Conservation (phyloP, 371 early-diverging fungal genomes). For the Dichotomocladium elegans region DNA sequence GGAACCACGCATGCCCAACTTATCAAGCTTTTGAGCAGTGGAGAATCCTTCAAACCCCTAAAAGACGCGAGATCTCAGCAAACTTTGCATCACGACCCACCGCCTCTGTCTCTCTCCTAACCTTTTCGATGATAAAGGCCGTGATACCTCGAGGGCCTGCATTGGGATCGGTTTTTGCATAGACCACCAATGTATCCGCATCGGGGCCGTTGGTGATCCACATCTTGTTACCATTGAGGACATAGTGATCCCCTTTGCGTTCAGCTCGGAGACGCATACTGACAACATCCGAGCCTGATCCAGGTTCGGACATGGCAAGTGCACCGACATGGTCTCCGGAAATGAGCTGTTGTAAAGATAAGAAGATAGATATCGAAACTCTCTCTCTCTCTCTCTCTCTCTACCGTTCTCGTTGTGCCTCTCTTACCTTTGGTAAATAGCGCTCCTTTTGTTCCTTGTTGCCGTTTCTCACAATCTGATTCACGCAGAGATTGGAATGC, state of each 20-base stretch:
- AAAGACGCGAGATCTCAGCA: no score
- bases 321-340: constrained; percentile 92
- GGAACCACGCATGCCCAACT: constrained; percentile 96
- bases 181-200: constrained; percentile 90
- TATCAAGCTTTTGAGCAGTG: constrained; percentile 88
- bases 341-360: constrained; percentile 53
- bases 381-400: no score
- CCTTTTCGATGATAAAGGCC: constrained; percentile 92
- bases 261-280: constrained; percentile 90
- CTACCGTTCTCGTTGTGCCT: no score
- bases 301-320: constrained; percentile 94
- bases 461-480: constrained; percentile 94
- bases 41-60: constrained; percentile 75
- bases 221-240: constrained; percentile 87
- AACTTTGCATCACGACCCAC: no score
- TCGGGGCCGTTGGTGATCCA: constrained; percentile 99
- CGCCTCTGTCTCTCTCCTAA: no score
- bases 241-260: constrained; percentile 76
- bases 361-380: background rate
- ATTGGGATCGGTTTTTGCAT: constrained; percentile 86
- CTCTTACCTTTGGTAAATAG: constrained; percentile 82
- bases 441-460: constrained; percentile 86
- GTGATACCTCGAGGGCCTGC: constrained; percentile 89
- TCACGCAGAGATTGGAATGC: constrained; percentile 96
- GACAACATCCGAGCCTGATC: constrained; percentile 92